Evolutionary conservation across 192 early-diverging fungal species (phyloP), one percentile per base, ranked within the genome.

Genomic region (Backusella westeae): DNA sequence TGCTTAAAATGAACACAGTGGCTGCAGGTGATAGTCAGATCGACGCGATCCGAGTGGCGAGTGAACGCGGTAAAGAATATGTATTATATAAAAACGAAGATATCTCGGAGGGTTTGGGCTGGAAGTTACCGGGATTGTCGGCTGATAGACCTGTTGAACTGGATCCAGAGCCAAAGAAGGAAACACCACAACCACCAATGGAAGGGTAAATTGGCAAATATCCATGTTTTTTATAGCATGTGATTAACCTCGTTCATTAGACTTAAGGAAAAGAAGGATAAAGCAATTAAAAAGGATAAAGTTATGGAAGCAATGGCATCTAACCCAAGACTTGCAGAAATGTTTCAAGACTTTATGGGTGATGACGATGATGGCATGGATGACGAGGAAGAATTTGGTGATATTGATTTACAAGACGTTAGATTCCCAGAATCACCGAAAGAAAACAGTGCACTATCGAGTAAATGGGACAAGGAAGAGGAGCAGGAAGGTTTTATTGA

Each of bases 21-120:
- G 81, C 81, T n/a, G 35, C 77, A 21, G 77, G 79, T 14, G 52
- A 73, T 35, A 35, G 73, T 65, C 34, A 81, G 23, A 32, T 46
- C 38, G n/a, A 75, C 19, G 85, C 90, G 6, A 81, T 85, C 0
- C 88, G 96, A 15, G 88, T 99, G 63, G 95, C 94, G 7, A 89
- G 90, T 23, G 95, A 98, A 81, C 81, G 96, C 21, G 90, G 89
- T 46, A 85, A 89, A 49, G 90, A 95, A 76, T 99, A 94, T 74
- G 81, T 97, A 34, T 77, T 99, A 52, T 85, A 96, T 21, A 96
- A 96, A 75, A 95, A 95, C 66, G 92, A 95, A 39, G 87, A 93
- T 34, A 76, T 84, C 12, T 81, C 69, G 2, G 88, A 85, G 39
- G 82, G 82, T 3, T 34, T 83, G 1, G 96, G 94, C 0, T 97